Base-by-base conservation (phyloP, 805 yeast genomes). In the Ogataea dorogensis region DNA sequence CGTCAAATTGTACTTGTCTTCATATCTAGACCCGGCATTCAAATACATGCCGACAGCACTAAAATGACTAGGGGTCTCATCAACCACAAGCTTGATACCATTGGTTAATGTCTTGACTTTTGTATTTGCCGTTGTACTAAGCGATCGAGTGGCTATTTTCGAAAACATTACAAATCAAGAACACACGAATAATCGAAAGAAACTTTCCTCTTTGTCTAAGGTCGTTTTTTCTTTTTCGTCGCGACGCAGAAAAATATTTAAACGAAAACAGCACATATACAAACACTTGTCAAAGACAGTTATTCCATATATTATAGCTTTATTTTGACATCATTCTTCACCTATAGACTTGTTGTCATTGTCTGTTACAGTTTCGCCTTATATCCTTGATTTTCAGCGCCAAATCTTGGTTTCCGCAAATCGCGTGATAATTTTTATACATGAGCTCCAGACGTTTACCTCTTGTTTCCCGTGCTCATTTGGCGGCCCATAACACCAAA, bases 21-120 rank as follows among this genome's bases (percentile, higher is more conserved):
- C 98, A 56, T 69, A 87, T 32, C 98, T 71, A 2, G 96, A 81
- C 1, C 98, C 98, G 2, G 95, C 95, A 53, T 85, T 82, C 5
- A 93, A 73, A 54, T 86, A 93, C 28, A 91, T 73, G 1, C 98
- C 98, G 28, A 89, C 61, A 0, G 96, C 95, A 40, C 91, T 73
- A 57, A 93, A 93, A 60, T 89, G 95, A 24, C 95, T 88, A 2
- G 96, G 93, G 0, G 83, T 74, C 28, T 85, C 79, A 42, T 87
- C 93, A 3, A 95, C 83, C 8, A 87, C 89, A 5, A 91, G 81
- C 45, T 81, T 71, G 23, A 89, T 64, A 2, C 97, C 97, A 62
- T 88, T 91, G 5, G 71, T 47, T 21, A 91, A 67, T 0, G 79
- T 67, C 24, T 54, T 49, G 30, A 52, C 49, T 28, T 47, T 47